Evolutionary conservation across 2,329 filamentous ascomycete species (phyloP), one percentile per base, ranked within the genome.

Genomic region (Neospermospora avenae): DNA sequence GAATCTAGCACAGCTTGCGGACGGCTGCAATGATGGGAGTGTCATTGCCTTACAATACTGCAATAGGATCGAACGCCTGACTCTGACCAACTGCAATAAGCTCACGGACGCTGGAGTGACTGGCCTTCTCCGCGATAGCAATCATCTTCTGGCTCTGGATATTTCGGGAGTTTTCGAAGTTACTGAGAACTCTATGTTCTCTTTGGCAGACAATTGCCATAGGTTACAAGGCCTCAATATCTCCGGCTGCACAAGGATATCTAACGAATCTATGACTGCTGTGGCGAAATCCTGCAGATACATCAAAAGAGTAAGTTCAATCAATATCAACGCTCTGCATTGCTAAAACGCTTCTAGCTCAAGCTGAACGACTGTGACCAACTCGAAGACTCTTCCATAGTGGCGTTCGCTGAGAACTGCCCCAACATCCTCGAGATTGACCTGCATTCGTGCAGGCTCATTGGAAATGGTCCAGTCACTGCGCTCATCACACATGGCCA

Each of bases 391-490:
- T 81, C 82, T 52, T 88, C 92, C 6, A 87, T 98, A 64, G 79
- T 90, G 60, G 90, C 92, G 3, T 96, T 99, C 72, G 93, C 95
- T 5, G 81, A 87, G 48, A 85, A 96, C 75, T 97, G 93, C 73
- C 90, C 87, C 13, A 93, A 96, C 67, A 92, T 99, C 34, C 86
- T 99, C 63, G 95, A 99, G 75, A 96, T 99, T 63, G 95, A 99
- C 73, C 83, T 99, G 14, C 90, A 96, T 68, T 89, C 91, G 68
- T 96, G 95, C 77, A 82, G 80, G 57, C 82, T 86, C 48, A 86
- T 99, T 66, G 90, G 90, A 63, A 95, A 96, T 71, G 83, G 86
- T 24, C 91, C 95, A 0, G 84, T 99, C 52, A 93, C 90, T 0
- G 84, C 88, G 2, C 83, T 99, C 14, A 81, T 99, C 52, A 82